These are phyloP conservation scores for Gonium pectorale DNA, from an alignment of 139 green algal genomes.

Conservation along the genomic window DNA sequence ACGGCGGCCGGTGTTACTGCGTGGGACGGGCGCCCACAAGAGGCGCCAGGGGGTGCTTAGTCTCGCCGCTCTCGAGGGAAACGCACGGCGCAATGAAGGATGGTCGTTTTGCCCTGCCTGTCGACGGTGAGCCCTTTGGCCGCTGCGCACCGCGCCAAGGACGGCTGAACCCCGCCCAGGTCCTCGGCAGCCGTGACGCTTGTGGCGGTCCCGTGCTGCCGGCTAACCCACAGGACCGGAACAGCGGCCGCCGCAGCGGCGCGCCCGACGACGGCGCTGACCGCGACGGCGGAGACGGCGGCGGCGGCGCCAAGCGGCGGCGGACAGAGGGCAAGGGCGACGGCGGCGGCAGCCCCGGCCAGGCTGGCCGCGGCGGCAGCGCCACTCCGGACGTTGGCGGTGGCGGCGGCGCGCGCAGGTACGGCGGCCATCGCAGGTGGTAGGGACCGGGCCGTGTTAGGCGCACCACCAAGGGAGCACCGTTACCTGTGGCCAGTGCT, in stretches of 20 bases:
- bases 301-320: conserved; percentile 25
- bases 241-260: background rate
- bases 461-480: background rate
- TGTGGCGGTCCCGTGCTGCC: too few relatives aligned
- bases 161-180: too few relatives aligned
- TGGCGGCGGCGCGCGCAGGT: conserved; percentile 3
- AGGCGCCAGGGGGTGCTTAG: too few relatives aligned
- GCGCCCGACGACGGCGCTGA: background rate
- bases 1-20: too few relatives aligned
- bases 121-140: too few relatives aligned
- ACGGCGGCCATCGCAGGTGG: background rate
- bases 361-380: background rate
- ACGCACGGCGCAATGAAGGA: too few relatives aligned
- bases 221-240: background rate
- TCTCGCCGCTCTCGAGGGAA: too few relatives aligned
- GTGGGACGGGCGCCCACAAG: too few relatives aligned
- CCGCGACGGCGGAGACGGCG: background rate
- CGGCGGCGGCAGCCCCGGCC: conserved; percentile 14
- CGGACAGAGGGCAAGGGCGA: conserved; percentile 4
- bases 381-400: background rate
- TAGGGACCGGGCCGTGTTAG: background rate
- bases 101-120: too few relatives aligned
- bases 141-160: too few relatives aligned
- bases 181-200: too few relatives aligned
- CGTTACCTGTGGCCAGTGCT: background rate